Percentiles rank a stretch among this genome's conserved stretches.
These are phyloP conservation scores for Botrytis medusae DNA, from an alignment of 2,329 filamentous ascomycete genomes.

Conservation along the genomic window DNA sequence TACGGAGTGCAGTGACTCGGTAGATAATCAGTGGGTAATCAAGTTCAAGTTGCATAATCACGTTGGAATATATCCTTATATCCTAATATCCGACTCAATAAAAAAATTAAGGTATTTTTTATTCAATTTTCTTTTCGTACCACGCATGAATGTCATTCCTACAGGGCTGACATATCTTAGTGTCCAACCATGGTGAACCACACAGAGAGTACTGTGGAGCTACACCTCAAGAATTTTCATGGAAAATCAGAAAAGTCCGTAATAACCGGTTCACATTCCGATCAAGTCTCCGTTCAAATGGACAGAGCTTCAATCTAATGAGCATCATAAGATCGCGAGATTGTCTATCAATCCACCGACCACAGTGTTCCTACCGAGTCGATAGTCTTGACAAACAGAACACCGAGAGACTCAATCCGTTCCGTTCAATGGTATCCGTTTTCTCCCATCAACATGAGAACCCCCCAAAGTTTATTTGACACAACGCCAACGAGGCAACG, in stretches of 20 bases:
- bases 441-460: not conserved
- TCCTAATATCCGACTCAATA: not conserved
- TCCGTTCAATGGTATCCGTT: not conserved
- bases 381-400: not conserved
- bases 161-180: conserved; percentile 11
- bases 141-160: not conserved
- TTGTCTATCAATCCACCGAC: not conserved
- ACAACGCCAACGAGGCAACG: not conserved
- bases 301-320: not conserved
- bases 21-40: not conserved
- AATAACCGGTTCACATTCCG: not conserved
- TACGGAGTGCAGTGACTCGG: not conserved
- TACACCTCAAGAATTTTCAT: not conserved
- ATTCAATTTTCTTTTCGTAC: not conserved
- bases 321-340: not conserved
- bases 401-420: not conserved
- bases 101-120: not conserved
- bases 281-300: not conserved
- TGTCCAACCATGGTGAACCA: not conserved
- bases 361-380: not conserved
- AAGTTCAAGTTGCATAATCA: not conserved
- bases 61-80: not conserved
- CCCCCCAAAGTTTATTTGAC: not conserved
- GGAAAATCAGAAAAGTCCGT: conserved; percentile 13
- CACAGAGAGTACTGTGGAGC: not conserved